Evolutionary conservation across 2,329 filamentous ascomycete species (phyloP).

Genomic region (Monosporascus cannonballus): DNA sequence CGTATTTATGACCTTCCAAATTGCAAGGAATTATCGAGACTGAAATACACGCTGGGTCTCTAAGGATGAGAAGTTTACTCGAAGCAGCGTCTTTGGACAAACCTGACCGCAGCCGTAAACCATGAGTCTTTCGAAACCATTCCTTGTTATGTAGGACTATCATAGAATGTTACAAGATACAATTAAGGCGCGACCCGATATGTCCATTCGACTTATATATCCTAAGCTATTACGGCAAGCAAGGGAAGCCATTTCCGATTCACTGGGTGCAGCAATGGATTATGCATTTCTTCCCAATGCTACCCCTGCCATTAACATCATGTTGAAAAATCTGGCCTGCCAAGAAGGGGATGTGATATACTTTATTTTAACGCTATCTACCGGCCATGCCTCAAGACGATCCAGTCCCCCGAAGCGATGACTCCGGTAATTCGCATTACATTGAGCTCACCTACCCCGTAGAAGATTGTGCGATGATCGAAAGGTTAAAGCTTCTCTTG

Average conservation of each 20-base stretch:
- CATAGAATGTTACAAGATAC: slow-evolving; percentile 48
- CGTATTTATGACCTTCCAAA: too few relatives aligned
- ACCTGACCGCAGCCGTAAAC: slow-evolving; percentile 15
- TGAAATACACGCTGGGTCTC: too few relatives aligned
- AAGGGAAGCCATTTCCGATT: slow-evolving; percentile 51
- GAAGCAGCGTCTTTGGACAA: background rate
- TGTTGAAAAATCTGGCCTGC: slow-evolving; percentile 60
- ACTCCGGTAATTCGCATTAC: slow-evolving; percentile 34
- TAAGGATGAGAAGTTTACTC: background rate
- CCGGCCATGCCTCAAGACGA: slow-evolving; percentile 57
- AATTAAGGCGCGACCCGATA: slow-evolving; percentile 56
- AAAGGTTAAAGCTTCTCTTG: slow-evolving; percentile 47
- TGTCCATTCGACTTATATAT: slow-evolving; percentile 57
- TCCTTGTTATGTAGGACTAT: slow-evolving; percentile 49
- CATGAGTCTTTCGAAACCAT: slow-evolving; percentile 63
- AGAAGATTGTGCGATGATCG: slow-evolving; percentile 51
- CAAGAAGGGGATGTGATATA: slow-evolving; percentile 56
- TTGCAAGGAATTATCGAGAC: too few relatives aligned
- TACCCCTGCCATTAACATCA: slow-evolving; percentile 61
- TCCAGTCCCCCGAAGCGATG: slow-evolving; percentile 55
- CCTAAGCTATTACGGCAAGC: slow-evolving; percentile 48
- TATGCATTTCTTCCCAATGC: slow-evolving; percentile 68
- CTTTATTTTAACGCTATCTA: slow-evolving; percentile 65
- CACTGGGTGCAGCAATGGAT: slow-evolving; percentile 52
- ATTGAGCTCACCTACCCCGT: slow-evolving; percentile 55